Evolutionary conservation across 2,329 filamentous ascomycete genomes (phyloP), one percentile per base, ranked within the genome.

Genomic region (Fusarium armeniacum): DNA sequence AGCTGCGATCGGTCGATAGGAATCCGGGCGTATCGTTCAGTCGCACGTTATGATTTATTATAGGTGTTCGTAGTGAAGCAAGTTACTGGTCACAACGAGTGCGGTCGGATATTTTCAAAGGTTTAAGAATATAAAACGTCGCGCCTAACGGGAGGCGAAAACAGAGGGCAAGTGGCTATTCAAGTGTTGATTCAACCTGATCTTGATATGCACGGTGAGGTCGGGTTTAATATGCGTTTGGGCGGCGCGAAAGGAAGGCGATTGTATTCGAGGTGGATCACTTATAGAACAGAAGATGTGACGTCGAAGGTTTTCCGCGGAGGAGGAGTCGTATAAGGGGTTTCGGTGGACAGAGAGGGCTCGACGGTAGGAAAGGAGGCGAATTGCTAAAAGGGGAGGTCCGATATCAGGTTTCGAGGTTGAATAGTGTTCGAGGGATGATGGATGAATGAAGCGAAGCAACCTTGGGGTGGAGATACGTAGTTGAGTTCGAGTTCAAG

Each of bases 381-480:
- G 40, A 60, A 57, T 62, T 26, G 47, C 58, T 22, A 46, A 53
- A 46, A 41, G 49, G 24, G 40, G 43, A 62, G 57, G 68, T 62
- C 58, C 49, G 35, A 62, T 65, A 71, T 64, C 52, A 55, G 49
- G 50, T 60, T 68, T 57, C 45, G 50, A 65, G 50, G 58, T 65
- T 46, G 62, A 46, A 47, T 51, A 43, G 62, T 36, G 49, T 61
- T 56, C 60, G 69, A 69, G 62, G 69, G 62, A 72, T 62, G 56
- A 41, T 61, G 69, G 56, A 44, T 61, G 69, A 65, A 72, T 61
- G 53, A 40, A 70, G 47, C 40, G 53, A 40, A 70, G 52, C 40
- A 50, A 63, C 56, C n/a, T 57, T 30, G 16, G 41, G 36, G 62
- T 50, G 24, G 51, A 57, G 52, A 53, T 56, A 53, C 18, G 62